Conservation (phyloP, 305 asterid species). For the Solanum hybrid region DNA sequence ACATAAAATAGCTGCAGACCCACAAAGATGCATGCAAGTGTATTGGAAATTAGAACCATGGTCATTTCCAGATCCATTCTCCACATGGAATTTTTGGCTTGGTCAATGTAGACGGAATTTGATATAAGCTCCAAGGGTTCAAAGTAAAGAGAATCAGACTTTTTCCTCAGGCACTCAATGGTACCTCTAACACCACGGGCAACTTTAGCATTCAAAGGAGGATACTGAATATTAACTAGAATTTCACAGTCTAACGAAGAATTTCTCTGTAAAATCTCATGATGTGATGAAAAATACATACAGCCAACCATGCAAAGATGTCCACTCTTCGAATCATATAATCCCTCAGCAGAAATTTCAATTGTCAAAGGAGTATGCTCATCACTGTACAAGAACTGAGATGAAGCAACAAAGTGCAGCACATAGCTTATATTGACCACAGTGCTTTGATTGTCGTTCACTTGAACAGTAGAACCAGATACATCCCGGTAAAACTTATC, state of each 20-base stretch:
- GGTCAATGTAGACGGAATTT: constrained; percentile 42
- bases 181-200: constrained; percentile 48
- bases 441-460: constrained; percentile 26
- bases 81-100: constrained; percentile 73
- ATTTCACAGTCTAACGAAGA: constrained; percentile 58
- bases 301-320: constrained; percentile 88
- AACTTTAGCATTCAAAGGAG: constrained; percentile 34
- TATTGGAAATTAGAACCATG: constrained; percentile 69
- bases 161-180: constrained; percentile 62
- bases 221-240: constrained; percentile 53
- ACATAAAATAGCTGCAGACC: constrained; percentile 69
- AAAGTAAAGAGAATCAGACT: constrained; percentile 52
- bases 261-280: constrained; percentile 18
- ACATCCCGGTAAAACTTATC: constrained; percentile 22
- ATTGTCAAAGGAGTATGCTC: constrained; percentile 27
- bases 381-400: constrained; percentile 42
- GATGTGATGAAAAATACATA: constrained; percentile 38
- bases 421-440: constrained; percentile 53
- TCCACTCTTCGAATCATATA: constrained; percentile 48
- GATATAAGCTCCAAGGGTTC: constrained; percentile 56
- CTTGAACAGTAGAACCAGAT: constrained; percentile 19
- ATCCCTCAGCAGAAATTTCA: constrained; percentile 75
- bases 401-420: constrained; percentile 33
- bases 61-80: constrained; percentile 90
- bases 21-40: constrained; percentile 62